Percentiles rank a stretch among this genome's conserved stretches.
Conservation (phyloP, 2,329 filamentous ascomycete species). For the Exophiala viscosa region DNA sequence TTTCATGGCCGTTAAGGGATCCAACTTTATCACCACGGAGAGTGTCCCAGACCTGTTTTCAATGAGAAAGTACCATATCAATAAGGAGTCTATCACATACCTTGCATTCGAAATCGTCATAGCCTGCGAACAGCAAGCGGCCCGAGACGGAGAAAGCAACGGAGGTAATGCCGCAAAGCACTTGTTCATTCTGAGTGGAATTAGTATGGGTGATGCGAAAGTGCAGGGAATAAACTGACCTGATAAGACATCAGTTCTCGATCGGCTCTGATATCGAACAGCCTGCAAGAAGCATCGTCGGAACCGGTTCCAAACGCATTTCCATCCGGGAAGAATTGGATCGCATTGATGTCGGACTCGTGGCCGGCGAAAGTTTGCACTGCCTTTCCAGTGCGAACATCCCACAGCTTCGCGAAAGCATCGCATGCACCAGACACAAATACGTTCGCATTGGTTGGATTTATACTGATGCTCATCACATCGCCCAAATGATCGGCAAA, state of each 20-base stretch:
- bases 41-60: conserved; percentile 85
- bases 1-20: conserved; percentile 94
- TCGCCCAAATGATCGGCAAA: conserved; percentile 98
- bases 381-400: conserved; percentile 95
- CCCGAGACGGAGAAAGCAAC: conserved; percentile 97
- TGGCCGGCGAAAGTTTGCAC: conserved; percentile 98
- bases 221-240: conserved; percentile 41
- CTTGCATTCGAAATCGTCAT: conserved; percentile 99
- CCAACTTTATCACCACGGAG: conserved; percentile 95
- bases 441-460: conserved; percentile 97
- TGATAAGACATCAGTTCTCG: conserved; percentile 69
- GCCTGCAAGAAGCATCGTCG: conserved; percentile 92
- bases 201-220: conserved; percentile 3
- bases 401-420: conserved; percentile 97
- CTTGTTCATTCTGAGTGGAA: conserved; percentile 75
- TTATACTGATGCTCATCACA: conserved; percentile 99
- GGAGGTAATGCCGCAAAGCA: conserved; percentile 95
- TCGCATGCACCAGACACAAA: conserved; percentile 99
- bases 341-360: conserved; percentile 98
- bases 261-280: conserved; percentile 97
- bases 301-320: conserved; percentile 98
- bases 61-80: conserved; percentile 27
- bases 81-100: conserved; percentile 51
- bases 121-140: conserved; percentile 89
- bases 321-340: conserved; percentile 98